Conservation (phyloP, 805 yeast genomes). For the Suhomyces faveliae region DNA sequence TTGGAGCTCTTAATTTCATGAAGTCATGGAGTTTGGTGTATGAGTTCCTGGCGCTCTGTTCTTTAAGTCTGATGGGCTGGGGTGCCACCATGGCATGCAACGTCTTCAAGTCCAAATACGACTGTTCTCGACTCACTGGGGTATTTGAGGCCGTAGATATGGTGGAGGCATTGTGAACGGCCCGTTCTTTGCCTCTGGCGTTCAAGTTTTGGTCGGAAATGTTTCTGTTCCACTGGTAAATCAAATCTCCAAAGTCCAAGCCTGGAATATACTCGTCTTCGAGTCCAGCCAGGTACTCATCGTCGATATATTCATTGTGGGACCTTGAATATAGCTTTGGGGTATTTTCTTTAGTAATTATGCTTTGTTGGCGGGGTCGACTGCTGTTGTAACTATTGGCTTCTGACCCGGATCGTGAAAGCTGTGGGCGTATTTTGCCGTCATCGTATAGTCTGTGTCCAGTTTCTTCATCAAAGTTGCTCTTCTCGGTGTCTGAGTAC, state of each 20-base stretch:
- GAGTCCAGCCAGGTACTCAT: conserved; percentile 42
- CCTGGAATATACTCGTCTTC: conserved; percentile 80
- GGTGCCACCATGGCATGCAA: conserved; percentile 46
- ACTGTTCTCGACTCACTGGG: conserved; percentile 32
- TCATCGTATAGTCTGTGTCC: conserved; percentile 58
- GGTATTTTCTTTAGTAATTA: conserved; percentile 7
- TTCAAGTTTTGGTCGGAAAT: conserved; percentile 16
- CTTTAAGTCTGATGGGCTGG: conserved; percentile 33
- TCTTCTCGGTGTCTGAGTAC: conserved; percentile 64
- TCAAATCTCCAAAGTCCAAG: conserved; percentile 51
- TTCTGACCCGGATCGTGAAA: conserved; percentile 12
- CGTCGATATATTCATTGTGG: conserved; percentile 20
- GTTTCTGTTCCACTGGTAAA: conserved; percentile 46
- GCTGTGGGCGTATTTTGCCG: conserved; percentile 46
- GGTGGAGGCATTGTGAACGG: neutral
- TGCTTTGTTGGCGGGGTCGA: conserved; percentile 11
- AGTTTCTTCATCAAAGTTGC: conserved; percentile 53
- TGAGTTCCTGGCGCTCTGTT: conserved; percentile 13
- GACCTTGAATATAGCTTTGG: conserved; percentile 32
- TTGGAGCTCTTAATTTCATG: conserved; percentile 19
- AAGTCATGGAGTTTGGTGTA: conserved; percentile 23
- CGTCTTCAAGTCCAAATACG: conserved; percentile 40
- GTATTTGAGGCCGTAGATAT: conserved; percentile 22
- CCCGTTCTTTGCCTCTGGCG: neutral
- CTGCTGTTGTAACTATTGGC: conserved; percentile 1